Evolutionary conservation across 345 rosid species (phyloP).

Genomic region (Bruguiera gymnorhiza): DNA sequence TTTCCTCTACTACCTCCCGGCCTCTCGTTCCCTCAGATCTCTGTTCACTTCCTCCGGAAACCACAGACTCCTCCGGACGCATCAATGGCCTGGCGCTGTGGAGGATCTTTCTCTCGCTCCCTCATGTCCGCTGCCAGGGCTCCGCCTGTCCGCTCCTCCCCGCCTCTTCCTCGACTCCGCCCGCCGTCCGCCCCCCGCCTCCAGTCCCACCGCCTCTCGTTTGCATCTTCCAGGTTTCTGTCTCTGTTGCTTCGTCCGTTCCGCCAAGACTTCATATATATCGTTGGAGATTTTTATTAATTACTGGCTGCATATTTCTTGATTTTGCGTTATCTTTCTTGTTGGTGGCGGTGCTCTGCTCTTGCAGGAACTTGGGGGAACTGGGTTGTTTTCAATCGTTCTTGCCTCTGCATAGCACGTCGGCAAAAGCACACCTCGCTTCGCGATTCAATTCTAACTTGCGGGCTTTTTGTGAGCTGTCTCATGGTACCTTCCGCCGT

Average conservation of each 20-base stretch:
- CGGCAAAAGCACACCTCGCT: constrained; percentile 44
- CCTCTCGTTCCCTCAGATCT: not conserved
- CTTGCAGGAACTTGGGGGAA: constrained; percentile 69
- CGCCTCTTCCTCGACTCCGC: constrained; percentile 65
- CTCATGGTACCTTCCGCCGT: constrained; percentile 93
- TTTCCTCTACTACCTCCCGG: too few relatives aligned
- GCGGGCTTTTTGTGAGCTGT: constrained; percentile 89
- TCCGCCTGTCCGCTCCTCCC: constrained; percentile 52
- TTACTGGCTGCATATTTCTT: not conserved
- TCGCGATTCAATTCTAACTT: constrained; percentile 62
- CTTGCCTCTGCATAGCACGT: constrained; percentile 55
- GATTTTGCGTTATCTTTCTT: not conserved
- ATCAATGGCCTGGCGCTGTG: constrained; percentile 48
- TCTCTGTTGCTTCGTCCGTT: not conserved
- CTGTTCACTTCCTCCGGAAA: not conserved
- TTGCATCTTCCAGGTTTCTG: constrained; percentile 53
- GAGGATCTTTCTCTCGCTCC: constrained; percentile 49
- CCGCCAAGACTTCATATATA: not conserved
- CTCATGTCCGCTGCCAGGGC: constrained; percentile 52
- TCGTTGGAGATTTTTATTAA: not conserved
- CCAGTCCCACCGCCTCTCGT: constrained; percentile 57
- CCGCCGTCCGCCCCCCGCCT: constrained; percentile 50
- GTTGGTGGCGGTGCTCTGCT: not conserved
- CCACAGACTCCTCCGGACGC: not conserved
- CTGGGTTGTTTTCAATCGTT: constrained; percentile 68